Evolutionary conservation across 192 early-diverging fungal species (phyloP), one percentile per base, ranked within the genome.

Genomic region (Radiomyces spectabilis): DNA sequence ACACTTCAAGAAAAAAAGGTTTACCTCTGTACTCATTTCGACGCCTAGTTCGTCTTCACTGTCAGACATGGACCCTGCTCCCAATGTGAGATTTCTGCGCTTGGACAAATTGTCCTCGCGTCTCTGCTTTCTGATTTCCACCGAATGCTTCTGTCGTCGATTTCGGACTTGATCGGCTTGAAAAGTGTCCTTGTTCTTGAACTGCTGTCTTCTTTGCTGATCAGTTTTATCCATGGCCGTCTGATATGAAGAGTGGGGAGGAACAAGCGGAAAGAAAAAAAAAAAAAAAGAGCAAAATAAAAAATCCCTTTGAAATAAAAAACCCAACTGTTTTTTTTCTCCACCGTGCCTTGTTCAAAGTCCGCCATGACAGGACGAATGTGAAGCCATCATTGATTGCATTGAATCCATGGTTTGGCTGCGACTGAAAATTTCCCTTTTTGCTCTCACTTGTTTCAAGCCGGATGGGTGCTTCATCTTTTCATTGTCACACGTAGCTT

Each of bases 101-200:
- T 75, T 74, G 18, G 72, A 33, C 22, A 78, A 48, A 42, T 69
- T 61, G 13, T 71, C 68, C 25, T 77, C 75, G 40, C 76, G 61
- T 38, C 63, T 60, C 39, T 78, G 66, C 21, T 73, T 73, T 41
- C 76, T 57, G 50, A 78, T 58, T 50, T 77, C 75, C 19, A 79
- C 66, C 21, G 57, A 61, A 18, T 64, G 63, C 22, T 68, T 63
- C 34, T 70, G 63, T 56, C 77, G 63, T n/a, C 59, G 51, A 27
- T 76, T 60, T 44, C 78, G 45, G 12, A 79, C 48, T 18, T 72
- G 59, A 16, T 78, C 76, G n/a, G 52, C 30, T 9, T 63, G 61
- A 57, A 78, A 75, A 35, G 67, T 58, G 49, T 79, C 76, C 44
- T 83, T 77, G 72, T 84, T 82, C 68, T 89, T 89, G 73, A 79